A percentile compares a stretch with the other conserved stretches of the same genome.
Conservation (phyloP, 1,139 yeast genomes). For the Taphrina confusa region DNA sequence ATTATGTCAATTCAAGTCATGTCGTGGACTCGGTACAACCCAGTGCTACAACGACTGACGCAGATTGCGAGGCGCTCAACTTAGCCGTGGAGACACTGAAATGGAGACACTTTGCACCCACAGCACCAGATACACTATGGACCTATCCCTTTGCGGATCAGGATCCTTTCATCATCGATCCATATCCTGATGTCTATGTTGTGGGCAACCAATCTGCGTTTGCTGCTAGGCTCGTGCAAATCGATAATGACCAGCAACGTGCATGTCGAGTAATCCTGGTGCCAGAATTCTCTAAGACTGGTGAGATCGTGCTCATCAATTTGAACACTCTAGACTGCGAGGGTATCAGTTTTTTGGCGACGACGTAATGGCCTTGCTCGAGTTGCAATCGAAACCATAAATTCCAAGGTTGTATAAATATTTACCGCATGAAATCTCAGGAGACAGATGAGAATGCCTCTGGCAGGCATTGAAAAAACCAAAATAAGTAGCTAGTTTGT, state of each 20-base stretch:
- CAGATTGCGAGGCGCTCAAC: slow-evolving; percentile 45
- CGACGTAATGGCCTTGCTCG: no score
- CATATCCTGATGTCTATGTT: slow-evolving; percentile 82
- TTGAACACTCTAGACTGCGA: slow-evolving; percentile 58
- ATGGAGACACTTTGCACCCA: slow-evolving; percentile 90
- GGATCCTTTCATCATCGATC: slow-evolving; percentile 79
- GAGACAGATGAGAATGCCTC: no score
- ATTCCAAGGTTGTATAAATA: no score
- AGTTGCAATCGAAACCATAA: no score
- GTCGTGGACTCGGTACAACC: not conserved
- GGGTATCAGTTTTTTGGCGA: slow-evolving; percentile 29
- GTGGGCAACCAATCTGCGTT: slow-evolving; percentile 78
- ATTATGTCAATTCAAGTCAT: slow-evolving; percentile 54
- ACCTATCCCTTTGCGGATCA: slow-evolving; percentile 78
- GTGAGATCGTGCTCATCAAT: slow-evolving; percentile 69
- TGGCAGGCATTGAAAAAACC: no score
- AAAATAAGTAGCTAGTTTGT: no score
- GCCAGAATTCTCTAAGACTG: slow-evolving; percentile 68
- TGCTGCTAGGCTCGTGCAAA: slow-evolving; percentile 49
- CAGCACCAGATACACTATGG: slow-evolving; percentile 92
- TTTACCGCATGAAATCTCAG: no score
- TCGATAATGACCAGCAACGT: not conserved
- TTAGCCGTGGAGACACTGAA: slow-evolving; percentile 67
- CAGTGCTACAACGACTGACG: not conserved
- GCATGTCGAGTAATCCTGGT: slow-evolving; percentile 61